Base-by-base conservation (phyloP, 2,329 filamentous ascomycete species). In the Kalaharituber pfeilii region DNA sequence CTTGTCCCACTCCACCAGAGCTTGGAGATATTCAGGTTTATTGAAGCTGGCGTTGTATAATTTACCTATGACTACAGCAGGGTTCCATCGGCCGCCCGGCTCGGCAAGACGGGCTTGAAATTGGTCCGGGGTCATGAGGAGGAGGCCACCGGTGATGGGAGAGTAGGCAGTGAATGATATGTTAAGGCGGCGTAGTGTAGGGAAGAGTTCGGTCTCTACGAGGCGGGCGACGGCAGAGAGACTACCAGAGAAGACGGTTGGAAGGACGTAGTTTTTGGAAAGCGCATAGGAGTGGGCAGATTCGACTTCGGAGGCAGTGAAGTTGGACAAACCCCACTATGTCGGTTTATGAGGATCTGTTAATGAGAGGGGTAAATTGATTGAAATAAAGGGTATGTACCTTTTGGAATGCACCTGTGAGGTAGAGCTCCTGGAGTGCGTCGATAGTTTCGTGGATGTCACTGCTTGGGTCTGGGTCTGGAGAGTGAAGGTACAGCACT, bases 111-210 rank as follows among this genome's bases (percentile, higher is more conserved):
- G 30, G 30, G 30, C n/a, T 36, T 36, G 9, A n/a, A 36, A n/a
- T 36, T 36, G 9, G 30, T 36, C 9, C 9, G 30, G 30, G n/a
- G 30, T 36, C 30, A 36, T 36, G 30, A 36, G 30, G 30, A 69
- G 55, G 47, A 68, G 68, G 0, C 67, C 67, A 15, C 65, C 67
- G 0, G 65, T 68, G n/a, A 67, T 62, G 0, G 68, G 67, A 6
- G 67, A 70, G 54, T 68, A 75, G 0, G 68, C 71, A 54, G 69
- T 70, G 52, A 73, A 74, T 0, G 67, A 61, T 9, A 75, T 72
- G 11, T 63, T 64, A 33, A 71, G 60, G 52, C 69, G 66, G 2
- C 71, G 66, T 9, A 74, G 60, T 0, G 69, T 51, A 0, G 72
- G 70, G 18, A 74, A 68, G 1, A 75, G 62, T 11, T 68, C 66